Percentiles rank a stretch among this genome's conserved stretches.
Evolutionary conservation across 2,329 filamentous ascomycete species (phyloP).

Genomic region (Neophaeococcomyces aloes): DNA sequence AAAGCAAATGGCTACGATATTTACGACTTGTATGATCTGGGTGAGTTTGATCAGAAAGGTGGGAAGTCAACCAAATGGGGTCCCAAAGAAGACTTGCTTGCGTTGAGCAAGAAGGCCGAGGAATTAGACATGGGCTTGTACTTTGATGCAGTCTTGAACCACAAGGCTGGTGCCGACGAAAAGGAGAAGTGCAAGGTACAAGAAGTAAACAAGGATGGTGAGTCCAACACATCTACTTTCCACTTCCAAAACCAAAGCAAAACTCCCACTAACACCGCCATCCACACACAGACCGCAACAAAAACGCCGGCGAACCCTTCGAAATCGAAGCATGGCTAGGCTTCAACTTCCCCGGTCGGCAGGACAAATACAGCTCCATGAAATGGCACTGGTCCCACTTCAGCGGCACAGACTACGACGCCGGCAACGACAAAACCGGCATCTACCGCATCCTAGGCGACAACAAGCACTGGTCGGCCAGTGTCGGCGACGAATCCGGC

Average conservation of each 20-base stretch:
- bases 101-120: conserved; percentile 15
- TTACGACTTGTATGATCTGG: conserved; percentile 54
- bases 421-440: conserved; percentile 42
- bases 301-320: conserved; percentile 44
- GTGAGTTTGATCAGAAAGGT: conserved; percentile 57
- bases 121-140: conserved; percentile 35
- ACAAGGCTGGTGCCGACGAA: conserved; percentile 53
- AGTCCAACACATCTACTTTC: neutral
- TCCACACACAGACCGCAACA: conserved; percentile 39
- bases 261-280: neutral
- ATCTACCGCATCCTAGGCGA: conserved; percentile 51
- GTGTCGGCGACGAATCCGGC: conserved; percentile 28
- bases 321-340: conserved; percentile 55
- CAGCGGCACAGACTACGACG: conserved; percentile 51
- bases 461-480: conserved; percentile 40
- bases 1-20: conserved; percentile 52
- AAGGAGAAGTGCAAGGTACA: conserved; percentile 49
- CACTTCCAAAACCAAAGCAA: neutral
- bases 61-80: conserved; percentile 51
- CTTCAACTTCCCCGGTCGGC: conserved; percentile 50
- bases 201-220: conserved; percentile 45
- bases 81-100: conserved; percentile 39
- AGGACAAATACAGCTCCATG: conserved; percentile 44
- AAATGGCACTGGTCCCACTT: conserved; percentile 55
- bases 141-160: conserved; percentile 56